Conservation (phyloP, 169 alveolate genomes). For the Perkinsus marinus region DNA sequence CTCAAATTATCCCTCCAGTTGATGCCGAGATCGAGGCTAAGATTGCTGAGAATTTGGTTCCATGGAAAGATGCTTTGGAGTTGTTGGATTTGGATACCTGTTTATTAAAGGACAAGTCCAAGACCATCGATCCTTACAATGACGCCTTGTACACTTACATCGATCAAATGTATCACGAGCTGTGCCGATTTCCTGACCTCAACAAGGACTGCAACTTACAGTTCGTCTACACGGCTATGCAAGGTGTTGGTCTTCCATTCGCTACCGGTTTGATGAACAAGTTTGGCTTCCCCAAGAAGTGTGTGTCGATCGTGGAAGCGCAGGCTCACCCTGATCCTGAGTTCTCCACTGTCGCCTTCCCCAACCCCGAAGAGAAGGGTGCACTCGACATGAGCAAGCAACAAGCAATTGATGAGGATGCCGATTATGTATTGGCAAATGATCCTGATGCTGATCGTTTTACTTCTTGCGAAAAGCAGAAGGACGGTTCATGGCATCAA, state of each 20-base stretch:
- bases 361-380: slow-evolving; percentile 44
- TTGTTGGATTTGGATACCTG: slow-evolving; percentile 25
- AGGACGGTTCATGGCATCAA: slow-evolving; percentile 37
- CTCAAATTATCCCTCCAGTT: slow-evolving; percentile 40
- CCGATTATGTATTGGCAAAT: slow-evolving; percentile 39
- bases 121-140: slow-evolving; percentile 35
- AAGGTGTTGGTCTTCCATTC: slow-evolving; percentile 49
- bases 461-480: slow-evolving; percentile 40
- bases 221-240: slow-evolving; percentile 50
- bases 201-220: slow-evolving; percentile 29
- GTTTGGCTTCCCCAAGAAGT: slow-evolving; percentile 32
- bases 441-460: slow-evolving; percentile 58
- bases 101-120: slow-evolving; percentile 26
- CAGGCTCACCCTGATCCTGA: slow-evolving; percentile 44
- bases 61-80: slow-evolving; percentile 27
- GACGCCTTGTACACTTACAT: slow-evolving; percentile 5
- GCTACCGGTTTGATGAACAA: slow-evolving; percentile 32
- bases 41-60: slow-evolving; percentile 32
- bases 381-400: slow-evolving; percentile 34
- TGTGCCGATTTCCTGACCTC: background rate
- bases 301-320: slow-evolving; percentile 22
- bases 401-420: slow-evolving; percentile 28
- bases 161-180: too few relatives aligned
- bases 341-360: slow-evolving; percentile 46
- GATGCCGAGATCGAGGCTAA: slow-evolving; percentile 26